Evolutionary conservation across 208 protist genomes (phyloP).

Genomic region (Leishmania gerbilli): DNA sequence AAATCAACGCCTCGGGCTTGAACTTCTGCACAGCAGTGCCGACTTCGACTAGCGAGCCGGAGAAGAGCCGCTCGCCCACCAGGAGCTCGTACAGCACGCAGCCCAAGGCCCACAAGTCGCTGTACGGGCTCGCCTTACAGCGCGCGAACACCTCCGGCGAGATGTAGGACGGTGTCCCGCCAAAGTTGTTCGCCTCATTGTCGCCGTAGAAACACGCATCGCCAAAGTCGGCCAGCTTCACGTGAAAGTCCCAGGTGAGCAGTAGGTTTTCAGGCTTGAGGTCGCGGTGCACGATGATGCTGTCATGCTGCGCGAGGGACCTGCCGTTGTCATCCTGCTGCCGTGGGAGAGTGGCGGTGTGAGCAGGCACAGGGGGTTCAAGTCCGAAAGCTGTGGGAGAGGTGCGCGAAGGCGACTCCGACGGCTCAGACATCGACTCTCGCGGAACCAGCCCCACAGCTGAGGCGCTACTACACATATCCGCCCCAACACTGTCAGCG

Average conservation of each 20-base stretch:
- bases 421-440: background rate
- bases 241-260: slow-evolving; percentile 67
- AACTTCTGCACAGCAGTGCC: slow-evolving; percentile 63
- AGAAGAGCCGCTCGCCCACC: slow-evolving; percentile 26
- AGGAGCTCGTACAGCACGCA: slow-evolving; percentile 96
- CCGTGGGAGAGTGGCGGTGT: background rate
- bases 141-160: slow-evolving; percentile 87
- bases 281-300: slow-evolving; percentile 81
- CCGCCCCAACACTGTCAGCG: background rate
- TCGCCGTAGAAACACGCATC: slow-evolving; percentile 78
- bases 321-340: slow-evolving; percentile 10
- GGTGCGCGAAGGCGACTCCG: background rate
- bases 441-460: background rate
- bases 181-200: slow-evolving; percentile 64
- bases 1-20: slow-evolving; percentile 49
- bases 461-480: background rate
- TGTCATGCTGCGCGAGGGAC: slow-evolving; percentile 24
- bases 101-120: slow-evolving; percentile 99
- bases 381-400: background rate
- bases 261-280: slow-evolving; percentile 89
- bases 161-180: slow-evolving; percentile 77
- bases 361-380: background rate
- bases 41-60: slow-evolving; percentile 19
- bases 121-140: slow-evolving; percentile 75
- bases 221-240: slow-evolving; percentile 79